A percentile compares a stretch with the other conserved stretches of the same genome.
Conservation (phyloP, 1,284 basidiomycete species). For the Austroboletus niveus region DNA sequence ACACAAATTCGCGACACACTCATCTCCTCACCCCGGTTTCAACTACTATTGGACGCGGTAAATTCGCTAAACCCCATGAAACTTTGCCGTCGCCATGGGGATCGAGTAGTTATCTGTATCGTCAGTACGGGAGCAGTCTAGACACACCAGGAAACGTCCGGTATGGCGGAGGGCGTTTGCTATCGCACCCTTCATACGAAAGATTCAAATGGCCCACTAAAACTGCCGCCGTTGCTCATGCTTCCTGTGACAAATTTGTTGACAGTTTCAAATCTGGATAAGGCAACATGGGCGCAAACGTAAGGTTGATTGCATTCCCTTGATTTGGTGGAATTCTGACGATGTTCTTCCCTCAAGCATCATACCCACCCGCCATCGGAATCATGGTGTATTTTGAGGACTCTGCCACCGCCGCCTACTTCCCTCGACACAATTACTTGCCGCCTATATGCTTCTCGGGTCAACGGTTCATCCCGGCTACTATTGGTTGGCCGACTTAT, state of each 20-base stretch:
- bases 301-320: constrained; percentile 5
- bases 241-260: not conserved
- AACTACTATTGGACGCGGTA: not conserved
- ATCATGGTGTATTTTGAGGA: not conserved
- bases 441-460: constrained; percentile 8
- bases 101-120: not conserved
- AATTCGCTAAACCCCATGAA: no score
- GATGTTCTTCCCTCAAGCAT: constrained; percentile 1
- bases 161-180: not conserved
- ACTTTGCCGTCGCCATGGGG: not conserved
- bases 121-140: no score
- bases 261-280: constrained; percentile 2
- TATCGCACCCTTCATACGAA: not conserved
- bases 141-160: no score
- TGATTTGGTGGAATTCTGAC: not conserved
- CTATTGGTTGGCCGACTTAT: constrained; percentile 10
- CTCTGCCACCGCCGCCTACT: not conserved
- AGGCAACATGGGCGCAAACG: not conserved
- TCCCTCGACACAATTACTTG: not conserved
- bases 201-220: not conserved
- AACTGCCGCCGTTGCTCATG: constrained; percentile 1
- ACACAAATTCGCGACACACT: not conserved
- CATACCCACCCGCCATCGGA: not conserved
- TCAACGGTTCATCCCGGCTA: constrained; percentile 7
- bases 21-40: not conserved